Evolutionary conservation across 2,329 filamentous ascomycete genomes (phyloP).

Genomic region (Fusarium circinatum): DNA sequence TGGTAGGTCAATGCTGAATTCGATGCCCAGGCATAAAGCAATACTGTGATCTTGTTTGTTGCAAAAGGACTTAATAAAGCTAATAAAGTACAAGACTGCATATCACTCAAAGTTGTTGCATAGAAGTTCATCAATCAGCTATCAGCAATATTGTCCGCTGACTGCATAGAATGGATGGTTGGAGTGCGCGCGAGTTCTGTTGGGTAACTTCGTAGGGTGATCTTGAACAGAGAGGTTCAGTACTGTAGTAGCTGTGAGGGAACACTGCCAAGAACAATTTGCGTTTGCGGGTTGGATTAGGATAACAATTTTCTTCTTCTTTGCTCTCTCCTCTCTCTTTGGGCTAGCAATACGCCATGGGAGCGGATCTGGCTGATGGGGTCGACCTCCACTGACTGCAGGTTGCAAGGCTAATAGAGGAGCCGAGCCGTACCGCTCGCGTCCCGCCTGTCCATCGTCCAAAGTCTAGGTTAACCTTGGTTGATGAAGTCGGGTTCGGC

Average conservation of each 20-base stretch:
- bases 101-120: background rate
- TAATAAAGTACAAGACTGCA: background rate
- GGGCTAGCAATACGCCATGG: conserved; percentile 15
- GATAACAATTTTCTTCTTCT: background rate
- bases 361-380: conserved; percentile 30
- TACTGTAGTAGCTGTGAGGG: background rate
- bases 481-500: conserved; percentile 26
- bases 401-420: conserved; percentile 37
- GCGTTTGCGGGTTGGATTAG: background rate
- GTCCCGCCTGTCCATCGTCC: conserved; percentile 31
- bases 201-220: background rate
- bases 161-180: background rate
- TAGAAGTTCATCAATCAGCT: background rate
- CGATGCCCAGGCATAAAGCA: conserved; percentile 8
- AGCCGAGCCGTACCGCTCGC: conserved; percentile 41
- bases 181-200: background rate
- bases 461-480: conserved; percentile 24
- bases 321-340: background rate
- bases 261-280: conserved; percentile 5
- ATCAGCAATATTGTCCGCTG: background rate
- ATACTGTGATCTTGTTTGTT: conserved; percentile 12
- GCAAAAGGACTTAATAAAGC: too few relatives aligned
- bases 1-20: conserved; percentile 7
- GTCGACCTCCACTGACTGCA: conserved; percentile 19
- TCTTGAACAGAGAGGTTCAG: background rate